phyloP scores from a whole-genome alignment of 2,329 filamentous ascomycete genomes.

The Eutypella sp. region DNA sequence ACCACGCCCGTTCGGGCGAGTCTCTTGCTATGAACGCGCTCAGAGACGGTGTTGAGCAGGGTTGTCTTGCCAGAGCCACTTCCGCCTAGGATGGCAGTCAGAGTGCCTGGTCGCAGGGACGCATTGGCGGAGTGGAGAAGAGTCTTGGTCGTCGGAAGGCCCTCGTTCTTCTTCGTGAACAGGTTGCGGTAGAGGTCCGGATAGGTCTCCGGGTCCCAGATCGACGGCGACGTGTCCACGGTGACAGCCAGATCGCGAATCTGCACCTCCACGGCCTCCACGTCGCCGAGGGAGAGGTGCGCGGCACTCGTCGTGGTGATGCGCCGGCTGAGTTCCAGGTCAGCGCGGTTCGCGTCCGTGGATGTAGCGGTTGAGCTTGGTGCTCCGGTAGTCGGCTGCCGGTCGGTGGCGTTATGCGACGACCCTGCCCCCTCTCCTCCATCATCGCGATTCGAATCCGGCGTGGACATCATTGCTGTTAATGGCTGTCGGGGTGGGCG shows the following conservation, averaged over 20 bases:
- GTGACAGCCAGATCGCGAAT: constrained; percentile 45
- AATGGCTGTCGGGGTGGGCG: background rate
- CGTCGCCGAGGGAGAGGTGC: constrained; percentile 28
- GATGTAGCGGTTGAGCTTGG: background rate
- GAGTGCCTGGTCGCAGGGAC: constrained; percentile 57
- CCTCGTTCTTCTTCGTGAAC: constrained; percentile 22
- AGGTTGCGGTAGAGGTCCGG: constrained; percentile 33
- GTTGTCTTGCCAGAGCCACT: constrained; percentile 71
- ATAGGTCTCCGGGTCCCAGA: constrained; percentile 44
- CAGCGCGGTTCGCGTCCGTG: constrained; percentile 9
- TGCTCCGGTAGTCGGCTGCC: background rate
- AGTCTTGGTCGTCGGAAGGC: constrained; percentile 35
- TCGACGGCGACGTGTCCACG: constrained; percentile 54
- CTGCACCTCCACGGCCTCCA: constrained; percentile 41
- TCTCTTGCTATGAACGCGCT: constrained; percentile 56
- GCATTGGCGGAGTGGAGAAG: constrained; percentile 62
- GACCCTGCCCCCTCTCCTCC: background rate
- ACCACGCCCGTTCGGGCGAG: constrained; percentile 48
- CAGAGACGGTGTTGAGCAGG: constrained; percentile 65
- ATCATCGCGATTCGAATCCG: background rate
- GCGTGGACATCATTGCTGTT: background rate
- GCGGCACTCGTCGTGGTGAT: constrained; percentile 6
- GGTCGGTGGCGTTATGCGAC: background rate
- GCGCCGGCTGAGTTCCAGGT: constrained; percentile 3
- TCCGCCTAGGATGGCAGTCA: constrained; percentile 72